These are phyloP conservation scores for Epichloe uncinata DNA, from an alignment of 2,329 filamentous ascomycete species.

Conservation along the genomic window DNA sequence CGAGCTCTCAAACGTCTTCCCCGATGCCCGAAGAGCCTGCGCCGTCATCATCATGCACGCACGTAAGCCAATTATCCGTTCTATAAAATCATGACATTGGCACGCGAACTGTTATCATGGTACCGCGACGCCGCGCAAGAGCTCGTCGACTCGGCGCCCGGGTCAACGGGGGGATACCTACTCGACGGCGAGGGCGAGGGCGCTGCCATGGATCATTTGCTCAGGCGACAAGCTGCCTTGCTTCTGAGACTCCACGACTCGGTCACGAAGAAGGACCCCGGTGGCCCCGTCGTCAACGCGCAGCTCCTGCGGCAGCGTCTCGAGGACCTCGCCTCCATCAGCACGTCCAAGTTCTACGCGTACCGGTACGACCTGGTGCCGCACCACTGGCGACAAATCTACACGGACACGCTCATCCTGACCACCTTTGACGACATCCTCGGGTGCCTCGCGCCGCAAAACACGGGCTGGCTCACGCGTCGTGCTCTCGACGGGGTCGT, in stretches of 20 bases:
- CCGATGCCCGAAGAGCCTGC: too few species aligned
- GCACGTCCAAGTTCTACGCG: slow-evolving; percentile 55
- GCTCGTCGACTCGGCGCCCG: slow-evolving; percentile 5
- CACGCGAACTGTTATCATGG: slow-evolving; percentile 8
- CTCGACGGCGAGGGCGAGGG: slow-evolving; percentile 5
- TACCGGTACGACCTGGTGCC: slow-evolving; percentile 56
- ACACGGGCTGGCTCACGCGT: slow-evolving; percentile 5
- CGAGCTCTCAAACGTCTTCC: too few species aligned
- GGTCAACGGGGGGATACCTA: not conserved
- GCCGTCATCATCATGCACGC: not conserved
- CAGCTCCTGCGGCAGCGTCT: slow-evolving; percentile 28
- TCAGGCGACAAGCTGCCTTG: slow-evolving; percentile 16
- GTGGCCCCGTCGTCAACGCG: slow-evolving; percentile 4
- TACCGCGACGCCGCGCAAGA: slow-evolving; percentile 13
- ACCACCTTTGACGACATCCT: slow-evolving; percentile 34
- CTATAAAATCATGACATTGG: not conserved
- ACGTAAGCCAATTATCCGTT: not conserved
- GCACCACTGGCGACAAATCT: slow-evolving; percentile 54
- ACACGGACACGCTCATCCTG: slow-evolving; percentile 56
- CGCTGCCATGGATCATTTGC: slow-evolving; percentile 14
- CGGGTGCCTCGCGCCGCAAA: not conserved
- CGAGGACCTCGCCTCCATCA: slow-evolving; percentile 43
- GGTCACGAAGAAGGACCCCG: not conserved
- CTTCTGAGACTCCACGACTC: slow-evolving; percentile 13
- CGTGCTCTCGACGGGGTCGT: slow-evolving; percentile 41